Evolutionary conservation across 768 basidiomycete genomes (phyloP), one percentile per base, ranked within the genome.

Genomic region (Mycena filopes): DNA sequence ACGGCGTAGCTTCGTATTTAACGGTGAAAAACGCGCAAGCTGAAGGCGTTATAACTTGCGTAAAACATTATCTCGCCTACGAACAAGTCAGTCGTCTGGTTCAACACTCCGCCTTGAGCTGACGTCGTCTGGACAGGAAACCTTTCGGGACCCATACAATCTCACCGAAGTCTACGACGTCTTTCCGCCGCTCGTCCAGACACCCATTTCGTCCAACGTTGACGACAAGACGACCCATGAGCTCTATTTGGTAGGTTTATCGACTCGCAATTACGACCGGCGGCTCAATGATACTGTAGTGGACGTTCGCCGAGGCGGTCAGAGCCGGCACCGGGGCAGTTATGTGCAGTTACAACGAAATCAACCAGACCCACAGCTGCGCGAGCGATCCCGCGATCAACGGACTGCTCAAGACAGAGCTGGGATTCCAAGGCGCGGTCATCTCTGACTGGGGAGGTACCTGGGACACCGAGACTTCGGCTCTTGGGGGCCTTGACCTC

Each of bases 141-240:
- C 55, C 18, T 63, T 63, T 48, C 40, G 62, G 15, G 42, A 63
- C 31, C 40, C 62, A 1, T 63, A 45, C 23, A 43, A 56, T 13
- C 31, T 38, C 12, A 43, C 55, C 15, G 55, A 60, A 45, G 29
- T 12, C 20, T 53, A 43, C 48, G 23, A 55, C 29, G 21, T 43
- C 26, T 56, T 56, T 23, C 55, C 55, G 23, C 31, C 62, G n/a
- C 31, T 56, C 18, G 62, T 43, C 18, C 62, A 63, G 41, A n/a
- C 38, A 12, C 55, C 62, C 16, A 57, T 63, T 33, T 63, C 62
- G 2, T 56, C 54, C 18, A 63, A 63, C 40, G 49, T 63, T 26
- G 62, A 56, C 54, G 62, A 63, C 48, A 63, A 43, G 47, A 56
- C 62, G 21, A 48, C 55, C 8, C 62, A 63, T 38, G 62, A 63